These are phyloP conservation scores for Kwoniella sp. DNA, from an alignment of 768 basidiomycete genomes.

Conservation along the genomic window DNA sequence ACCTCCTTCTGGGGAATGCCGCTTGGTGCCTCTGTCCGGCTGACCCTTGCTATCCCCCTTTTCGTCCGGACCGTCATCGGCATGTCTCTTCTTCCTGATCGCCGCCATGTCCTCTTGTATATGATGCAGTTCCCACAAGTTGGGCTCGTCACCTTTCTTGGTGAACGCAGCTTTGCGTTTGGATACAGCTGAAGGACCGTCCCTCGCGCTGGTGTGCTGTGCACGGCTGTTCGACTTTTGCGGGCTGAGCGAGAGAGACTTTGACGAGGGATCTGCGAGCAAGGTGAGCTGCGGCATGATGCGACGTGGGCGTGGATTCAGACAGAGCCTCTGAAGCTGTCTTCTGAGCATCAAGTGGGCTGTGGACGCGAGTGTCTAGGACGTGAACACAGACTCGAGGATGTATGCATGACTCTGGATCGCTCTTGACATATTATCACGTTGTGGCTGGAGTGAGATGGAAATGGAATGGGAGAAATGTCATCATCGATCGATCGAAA, in stretches of 20 bases:
- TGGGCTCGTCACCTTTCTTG: constrained; percentile 22
- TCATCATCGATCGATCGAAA: no score
- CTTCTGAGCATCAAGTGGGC: no score
- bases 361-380: no score
- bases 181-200: neutral
- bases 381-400: no score
- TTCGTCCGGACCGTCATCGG: neutral
- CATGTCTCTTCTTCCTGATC: constrained; percentile 11
- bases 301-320: no score
- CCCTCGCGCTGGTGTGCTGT: neutral
- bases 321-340: no score
- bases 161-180: constrained; percentile 12
- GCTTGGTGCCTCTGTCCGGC: constrained; percentile 17
- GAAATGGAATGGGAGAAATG: no score
- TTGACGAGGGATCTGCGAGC: constrained; percentile 18
- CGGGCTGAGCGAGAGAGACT: constrained; percentile 25
- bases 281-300: constrained; percentile 43
- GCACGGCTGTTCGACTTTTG: constrained; percentile 14
- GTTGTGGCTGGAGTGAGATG: no score
- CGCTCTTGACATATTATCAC: no score
- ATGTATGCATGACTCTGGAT: no score
- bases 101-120: constrained; percentile 41
- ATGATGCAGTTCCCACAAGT: constrained; percentile 42
- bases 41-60: constrained; percentile 29
- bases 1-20: constrained; percentile 36